phyloP scores from a whole-genome alignment of 2,329 filamentous ascomycete species.

The Trichophyton schoenleinii region DNA sequence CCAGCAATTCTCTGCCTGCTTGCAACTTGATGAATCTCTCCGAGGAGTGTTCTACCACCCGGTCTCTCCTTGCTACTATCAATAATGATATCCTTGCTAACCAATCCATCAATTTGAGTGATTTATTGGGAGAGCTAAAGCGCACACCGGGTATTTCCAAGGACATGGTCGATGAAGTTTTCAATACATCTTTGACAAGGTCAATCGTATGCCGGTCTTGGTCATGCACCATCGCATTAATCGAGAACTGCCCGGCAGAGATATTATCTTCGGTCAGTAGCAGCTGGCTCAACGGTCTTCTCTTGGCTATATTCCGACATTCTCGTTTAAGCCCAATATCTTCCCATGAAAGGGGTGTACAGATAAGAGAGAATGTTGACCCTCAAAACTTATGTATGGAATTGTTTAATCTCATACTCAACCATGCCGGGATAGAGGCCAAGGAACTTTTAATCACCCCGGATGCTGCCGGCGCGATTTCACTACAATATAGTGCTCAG shows the following conservation, averaged over 20 bases:
- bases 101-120: not conserved
- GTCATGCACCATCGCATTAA: not conserved
- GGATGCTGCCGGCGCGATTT: conserved; percentile 10
- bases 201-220: not conserved
- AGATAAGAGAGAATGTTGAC: not conserved
- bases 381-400: not conserved
- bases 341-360: not conserved
- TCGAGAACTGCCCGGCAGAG: not conserved
- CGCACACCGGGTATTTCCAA: not conserved
- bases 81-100: not conserved
- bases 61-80: not conserved
- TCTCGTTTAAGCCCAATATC: no score
- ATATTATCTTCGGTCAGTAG: no score
- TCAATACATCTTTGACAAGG: not conserved
- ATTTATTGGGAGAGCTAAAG: not conserved
- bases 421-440: not conserved
- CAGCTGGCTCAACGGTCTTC: not conserved
- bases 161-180: not conserved
- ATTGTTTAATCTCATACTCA: not conserved
- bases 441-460: not conserved
- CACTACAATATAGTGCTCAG: conserved; percentile 14
- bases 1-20: not conserved
- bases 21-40: not conserved
- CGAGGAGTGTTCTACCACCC: not conserved
- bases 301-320: not conserved